These are phyloP conservation scores for Leccinum ochraceum DNA, from an alignment of 768 basidiomycete species.

Conservation along the genomic window DNA sequence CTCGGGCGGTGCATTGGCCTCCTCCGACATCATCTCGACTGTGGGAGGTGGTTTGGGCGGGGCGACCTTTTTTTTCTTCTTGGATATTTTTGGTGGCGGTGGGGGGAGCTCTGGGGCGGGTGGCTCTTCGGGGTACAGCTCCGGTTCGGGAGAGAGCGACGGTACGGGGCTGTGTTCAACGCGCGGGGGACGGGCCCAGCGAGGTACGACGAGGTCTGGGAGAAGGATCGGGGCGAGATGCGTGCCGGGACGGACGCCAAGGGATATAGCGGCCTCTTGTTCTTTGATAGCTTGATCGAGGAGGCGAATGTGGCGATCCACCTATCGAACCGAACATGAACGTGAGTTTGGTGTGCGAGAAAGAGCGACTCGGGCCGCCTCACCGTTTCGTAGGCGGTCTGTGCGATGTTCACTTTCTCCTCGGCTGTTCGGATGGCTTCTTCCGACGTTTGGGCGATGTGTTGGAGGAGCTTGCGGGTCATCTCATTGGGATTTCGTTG, in stretches of 20 bases:
- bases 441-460: slow-evolving; percentile 60
- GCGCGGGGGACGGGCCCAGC: slow-evolving; percentile 48
- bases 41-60: slow-evolving; percentile 32
- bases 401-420: slow-evolving; percentile 78
- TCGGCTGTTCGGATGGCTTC: slow-evolving; percentile 63
- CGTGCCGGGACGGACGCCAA: slow-evolving; percentile 54
- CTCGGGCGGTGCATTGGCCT: slow-evolving; percentile 4
- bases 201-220: slow-evolving; percentile 61
- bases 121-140: slow-evolving; percentile 18
- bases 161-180: slow-evolving; percentile 45
- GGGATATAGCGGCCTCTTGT: slow-evolving; percentile 54
- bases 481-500: slow-evolving; percentile 34
- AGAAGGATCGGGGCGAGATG: slow-evolving; percentile 56
- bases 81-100: slow-evolving; percentile 19
- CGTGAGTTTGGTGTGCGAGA: neutral
- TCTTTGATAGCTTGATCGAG: slow-evolving; percentile 74
- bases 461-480: slow-evolving; percentile 53
- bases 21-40: slow-evolving; percentile 19
- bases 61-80: slow-evolving; percentile 26
- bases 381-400: slow-evolving; percentile 70
- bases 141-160: slow-evolving; percentile 34
- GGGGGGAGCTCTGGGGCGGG: slow-evolving; percentile 10
- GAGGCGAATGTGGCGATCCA: slow-evolving; percentile 77
- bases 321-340: slow-evolving; percentile 39
- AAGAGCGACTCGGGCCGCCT: slow-evolving; percentile 24